Percentiles rank a stretch among this genome's conserved stretches.
These are phyloP conservation scores for Apiospora rasikravindrae DNA, from an alignment of 2,329 filamentous ascomycete species.

Conservation along the genomic window DNA sequence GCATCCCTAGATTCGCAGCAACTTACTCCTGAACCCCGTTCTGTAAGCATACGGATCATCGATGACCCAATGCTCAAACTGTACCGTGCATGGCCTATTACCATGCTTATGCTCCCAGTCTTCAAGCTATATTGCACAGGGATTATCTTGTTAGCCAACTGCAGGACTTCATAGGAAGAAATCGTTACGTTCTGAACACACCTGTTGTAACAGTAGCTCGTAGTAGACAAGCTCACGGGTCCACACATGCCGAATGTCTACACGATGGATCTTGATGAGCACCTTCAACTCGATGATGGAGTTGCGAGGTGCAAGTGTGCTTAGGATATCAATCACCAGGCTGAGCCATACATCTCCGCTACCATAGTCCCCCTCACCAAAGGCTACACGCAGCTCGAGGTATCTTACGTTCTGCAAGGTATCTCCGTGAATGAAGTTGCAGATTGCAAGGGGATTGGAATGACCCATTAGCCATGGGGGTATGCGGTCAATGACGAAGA, in stretches of 20 bases:
- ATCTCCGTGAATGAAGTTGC: conserved; percentile 35
- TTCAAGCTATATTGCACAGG: conserved; percentile 27
- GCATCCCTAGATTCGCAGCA: not conserved
- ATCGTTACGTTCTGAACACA: conserved; percentile 22
- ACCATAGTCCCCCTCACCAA: conserved; percentile 35
- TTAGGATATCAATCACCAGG: conserved; percentile 35
- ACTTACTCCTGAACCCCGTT: conserved; percentile 35
- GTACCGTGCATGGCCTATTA: conserved; percentile 30
- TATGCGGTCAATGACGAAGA: conserved; percentile 42
- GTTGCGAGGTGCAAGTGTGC: conserved; percentile 34
- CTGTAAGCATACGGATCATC: conserved; percentile 34
- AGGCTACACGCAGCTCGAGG: conserved; percentile 38
- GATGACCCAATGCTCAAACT: conserved; percentile 37
- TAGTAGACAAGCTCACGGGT: conserved; percentile 31
- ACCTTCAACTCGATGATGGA: conserved; percentile 35
- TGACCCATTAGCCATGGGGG: conserved; percentile 41
- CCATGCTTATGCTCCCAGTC: conserved; percentile 34
- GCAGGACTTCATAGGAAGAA: not conserved
- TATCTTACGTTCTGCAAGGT: conserved; percentile 40
- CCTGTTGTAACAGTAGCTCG: conserved; percentile 29
- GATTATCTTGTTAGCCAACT: not conserved
- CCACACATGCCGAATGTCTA: conserved; percentile 29
- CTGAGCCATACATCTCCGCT: conserved; percentile 36
- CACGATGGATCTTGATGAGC: conserved; percentile 38
- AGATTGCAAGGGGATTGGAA: conserved; percentile 32